Evolutionary conservation across 78 protist species (phyloP).

Genomic region (Bodo saltans): DNA sequence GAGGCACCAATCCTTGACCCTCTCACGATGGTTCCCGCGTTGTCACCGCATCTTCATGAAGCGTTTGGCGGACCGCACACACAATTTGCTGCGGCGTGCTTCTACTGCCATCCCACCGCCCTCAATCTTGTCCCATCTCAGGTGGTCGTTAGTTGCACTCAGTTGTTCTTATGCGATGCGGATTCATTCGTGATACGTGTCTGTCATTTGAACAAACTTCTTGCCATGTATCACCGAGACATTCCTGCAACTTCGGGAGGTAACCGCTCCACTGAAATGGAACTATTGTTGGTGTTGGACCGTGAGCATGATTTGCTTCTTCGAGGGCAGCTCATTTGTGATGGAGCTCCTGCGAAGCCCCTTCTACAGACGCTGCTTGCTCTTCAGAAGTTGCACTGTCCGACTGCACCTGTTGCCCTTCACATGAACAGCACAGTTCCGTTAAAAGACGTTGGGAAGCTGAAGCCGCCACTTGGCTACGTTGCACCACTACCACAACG

Average conservation of each 20-base stretch:
- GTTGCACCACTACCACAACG: neutral
- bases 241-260: neutral
- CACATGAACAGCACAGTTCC: neutral
- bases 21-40: neutral
- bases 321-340: neutral
- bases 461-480: neutral
- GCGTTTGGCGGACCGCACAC: neutral
- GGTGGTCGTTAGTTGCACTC: neutral
- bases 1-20: no score
- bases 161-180: neutral
- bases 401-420: neutral
- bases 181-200: neutral
- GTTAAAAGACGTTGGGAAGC: neutral
- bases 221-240: neutral
- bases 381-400: neutral
- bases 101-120: neutral
- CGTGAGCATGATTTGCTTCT: neutral
- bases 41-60: neutral
- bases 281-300: neutral
- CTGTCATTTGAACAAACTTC: neutral
- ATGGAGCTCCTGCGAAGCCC: neutral
- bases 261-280: no score
- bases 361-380: neutral
- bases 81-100: neutral
- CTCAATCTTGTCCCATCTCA: neutral